A percentile compares a stretch with the other conserved stretches of the same genome.
phyloP scores from a whole-genome alignment of 768 basidiomycete species.

The Mrakia blollopis region DNA sequence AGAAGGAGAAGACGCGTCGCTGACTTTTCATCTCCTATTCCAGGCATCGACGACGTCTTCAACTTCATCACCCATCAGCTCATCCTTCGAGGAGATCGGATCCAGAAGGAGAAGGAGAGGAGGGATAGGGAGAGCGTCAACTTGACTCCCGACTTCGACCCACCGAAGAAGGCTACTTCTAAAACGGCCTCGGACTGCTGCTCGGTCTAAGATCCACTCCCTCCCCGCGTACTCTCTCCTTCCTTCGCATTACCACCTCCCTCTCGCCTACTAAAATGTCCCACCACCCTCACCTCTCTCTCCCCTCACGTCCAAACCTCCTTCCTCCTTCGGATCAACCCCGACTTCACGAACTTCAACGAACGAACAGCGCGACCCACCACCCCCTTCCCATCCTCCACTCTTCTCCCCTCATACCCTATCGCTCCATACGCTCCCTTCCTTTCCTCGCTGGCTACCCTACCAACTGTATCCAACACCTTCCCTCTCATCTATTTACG shows the following conservation, averaged over 20 bases:
- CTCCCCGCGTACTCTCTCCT: background rate
- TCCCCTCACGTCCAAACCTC: background rate
- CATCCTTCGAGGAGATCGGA: constrained; percentile 67
- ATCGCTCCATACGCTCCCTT: background rate
- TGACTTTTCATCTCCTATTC: constrained; percentile 7
- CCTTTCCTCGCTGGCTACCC: background rate
- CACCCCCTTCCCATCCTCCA: background rate
- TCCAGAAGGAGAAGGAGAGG: constrained; percentile 73
- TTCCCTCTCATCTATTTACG: background rate
- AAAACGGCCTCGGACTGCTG: background rate
- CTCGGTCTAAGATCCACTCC: background rate
- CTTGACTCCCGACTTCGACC: constrained; percentile 44
- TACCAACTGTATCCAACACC: background rate
- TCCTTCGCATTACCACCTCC: background rate
- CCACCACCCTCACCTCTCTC: background rate
- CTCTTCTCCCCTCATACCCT: background rate
- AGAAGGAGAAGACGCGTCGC: constrained; percentile 2
- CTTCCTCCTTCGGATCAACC: background rate
- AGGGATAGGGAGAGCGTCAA: constrained; percentile 80
- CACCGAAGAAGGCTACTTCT: background rate
- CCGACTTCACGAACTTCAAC: background rate
- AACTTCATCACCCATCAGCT: constrained; percentile 72
- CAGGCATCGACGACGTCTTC: constrained; percentile 77
- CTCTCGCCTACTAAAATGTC: background rate
- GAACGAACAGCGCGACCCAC: background rate